Evolutionary conservation across 805 yeast species (phyloP), one percentile per base, ranked within the genome.

Genomic region (Nakazawaea wyomingensis): DNA sequence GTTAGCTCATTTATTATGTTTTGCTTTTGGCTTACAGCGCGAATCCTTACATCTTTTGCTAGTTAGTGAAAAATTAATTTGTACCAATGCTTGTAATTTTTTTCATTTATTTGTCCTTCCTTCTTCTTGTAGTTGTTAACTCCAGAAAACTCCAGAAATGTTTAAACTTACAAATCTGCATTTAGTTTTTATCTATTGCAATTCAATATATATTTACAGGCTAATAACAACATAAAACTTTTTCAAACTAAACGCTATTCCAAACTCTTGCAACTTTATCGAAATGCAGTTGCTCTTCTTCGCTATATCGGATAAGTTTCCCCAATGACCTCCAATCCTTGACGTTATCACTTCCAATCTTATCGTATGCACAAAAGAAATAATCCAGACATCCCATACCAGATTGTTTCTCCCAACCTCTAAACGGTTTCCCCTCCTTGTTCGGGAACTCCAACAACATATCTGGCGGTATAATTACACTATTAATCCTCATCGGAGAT

Each of bases 401-500:
- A 22, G 30, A 24, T 19, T 11, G 19, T 31, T 34, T 44, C 4
- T 11, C 71, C 83, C 84, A 78, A 22, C 78, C 79, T 30, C 69
- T 57, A 4, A 63, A 50, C 18, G 82, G 81, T 52, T 76, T 82
- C 11, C 62, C 67, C 9, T 56, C 46, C 44, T 65, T 54, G 52
- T 60, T 50, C 54, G 70, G 55, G 34, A 62, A 54, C 33, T 55
- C 51, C 53, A 65, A 56, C 55, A 64, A 64, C 37, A 69, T 68
- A 1, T 74, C 68, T 5, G 82, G 82, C 20, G 84, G 82, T n/a
- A 76, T 67, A 13, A 79, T 38, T 5, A 39, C 47, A 26, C 32
- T 21, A 29, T 44, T 39, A 34, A 79, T 69, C 31, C 56, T 59
- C 37, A 76, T 50, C 2, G 73, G 74, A 5, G 65, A 57, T 11